These are phyloP conservation scores for Malassezia globosa DNA, from an alignment of 1,284 basidiomycete genomes.

Conservation along the genomic window DNA sequence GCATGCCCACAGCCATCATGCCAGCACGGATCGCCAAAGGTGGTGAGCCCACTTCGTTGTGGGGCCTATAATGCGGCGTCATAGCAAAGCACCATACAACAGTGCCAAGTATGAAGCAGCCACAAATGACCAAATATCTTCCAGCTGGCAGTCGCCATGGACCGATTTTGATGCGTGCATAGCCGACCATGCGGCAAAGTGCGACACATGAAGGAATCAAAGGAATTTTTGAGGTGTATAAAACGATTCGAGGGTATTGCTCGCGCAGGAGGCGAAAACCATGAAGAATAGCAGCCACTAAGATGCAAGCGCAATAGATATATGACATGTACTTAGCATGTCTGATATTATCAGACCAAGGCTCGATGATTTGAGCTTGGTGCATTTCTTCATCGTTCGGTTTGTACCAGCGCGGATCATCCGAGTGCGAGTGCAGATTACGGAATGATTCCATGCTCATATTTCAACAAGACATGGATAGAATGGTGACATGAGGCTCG, in stretches of 20 bases:
- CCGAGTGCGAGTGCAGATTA: not conserved
- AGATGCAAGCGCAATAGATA: conserved; percentile 1
- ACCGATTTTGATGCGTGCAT: not conserved
- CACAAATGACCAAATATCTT: conserved; percentile 3
- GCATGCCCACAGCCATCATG: conserved; percentile 31
- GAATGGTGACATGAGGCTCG: no score
- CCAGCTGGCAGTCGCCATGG: not conserved
- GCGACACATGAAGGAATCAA: not conserved
- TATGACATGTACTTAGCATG: conserved; percentile 2
- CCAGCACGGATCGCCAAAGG: conserved; percentile 34
- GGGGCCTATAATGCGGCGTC: conserved; percentile 29
- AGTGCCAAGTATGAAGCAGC: conserved; percentile 4
- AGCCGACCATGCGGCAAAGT: not conserved
- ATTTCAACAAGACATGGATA: no score
- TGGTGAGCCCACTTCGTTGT: conserved; percentile 26
- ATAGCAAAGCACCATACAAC: conserved; percentile 24
- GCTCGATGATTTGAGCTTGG: not conserved
- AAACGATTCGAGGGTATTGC: not conserved
- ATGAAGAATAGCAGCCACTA: not conserved
- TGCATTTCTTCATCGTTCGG: not conserved
- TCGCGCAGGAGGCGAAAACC: not conserved
- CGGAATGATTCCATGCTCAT: no score
- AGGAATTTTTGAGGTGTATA: not conserved
- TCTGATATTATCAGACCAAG: not conserved
- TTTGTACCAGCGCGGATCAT: not conserved